phyloP scores from a whole-genome alignment of 2,329 filamentous ascomycete species.

The Talaromyces sp. region DNA sequence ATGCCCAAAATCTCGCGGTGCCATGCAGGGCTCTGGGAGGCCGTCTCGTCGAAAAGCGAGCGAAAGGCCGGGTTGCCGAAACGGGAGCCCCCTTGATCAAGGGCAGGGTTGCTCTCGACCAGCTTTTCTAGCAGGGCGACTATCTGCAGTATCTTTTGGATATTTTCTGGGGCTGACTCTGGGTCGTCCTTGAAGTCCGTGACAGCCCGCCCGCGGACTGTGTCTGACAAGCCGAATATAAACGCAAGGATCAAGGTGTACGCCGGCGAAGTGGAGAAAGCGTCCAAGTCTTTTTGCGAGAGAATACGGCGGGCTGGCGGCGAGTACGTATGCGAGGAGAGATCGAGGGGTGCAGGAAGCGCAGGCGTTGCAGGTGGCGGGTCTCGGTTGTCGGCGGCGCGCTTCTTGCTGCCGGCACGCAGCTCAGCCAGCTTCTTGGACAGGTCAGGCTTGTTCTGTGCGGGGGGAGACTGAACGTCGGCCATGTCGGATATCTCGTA shows the following conservation, averaged over 20 bases:
- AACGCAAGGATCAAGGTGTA: slow-evolving; percentile 75
- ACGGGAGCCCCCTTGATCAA: slow-evolving; percentile 81
- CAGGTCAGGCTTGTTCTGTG: slow-evolving; percentile 24
- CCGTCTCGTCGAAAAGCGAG: slow-evolving; percentile 61
- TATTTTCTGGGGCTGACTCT: slow-evolving; percentile 47
- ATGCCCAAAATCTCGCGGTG: slow-evolving; percentile 38
- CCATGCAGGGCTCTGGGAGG: slow-evolving; percentile 35
- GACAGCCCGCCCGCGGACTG: slow-evolving; percentile 54
- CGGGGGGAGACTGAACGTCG: slow-evolving; percentile 3
- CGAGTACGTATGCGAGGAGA: slow-evolving; percentile 57
- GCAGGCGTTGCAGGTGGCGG: slow-evolving; percentile 72
- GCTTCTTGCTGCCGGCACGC: slow-evolving; percentile 31
- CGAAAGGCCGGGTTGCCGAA: slow-evolving; percentile 95
- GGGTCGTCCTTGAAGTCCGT: slow-evolving; percentile 23
- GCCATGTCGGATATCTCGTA: slow-evolving; percentile 9
- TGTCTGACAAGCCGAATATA: slow-evolving; percentile 79
- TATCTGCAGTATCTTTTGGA: slow-evolving; percentile 64
- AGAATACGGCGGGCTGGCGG: slow-evolving; percentile 75
- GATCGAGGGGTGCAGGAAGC: slow-evolving; percentile 64
- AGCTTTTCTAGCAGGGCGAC: slow-evolving; percentile 66
- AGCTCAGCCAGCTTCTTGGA: slow-evolving; percentile 37
- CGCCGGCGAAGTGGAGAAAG: slow-evolving; percentile 74
- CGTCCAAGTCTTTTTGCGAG: slow-evolving; percentile 70
- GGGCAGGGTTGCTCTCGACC: slow-evolving; percentile 66
- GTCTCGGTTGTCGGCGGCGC: slow-evolving; percentile 22